Evolutionary conservation across 2,329 filamentous ascomycete species (phyloP).

Genomic region (Nannizziopsis barbatae): DNA sequence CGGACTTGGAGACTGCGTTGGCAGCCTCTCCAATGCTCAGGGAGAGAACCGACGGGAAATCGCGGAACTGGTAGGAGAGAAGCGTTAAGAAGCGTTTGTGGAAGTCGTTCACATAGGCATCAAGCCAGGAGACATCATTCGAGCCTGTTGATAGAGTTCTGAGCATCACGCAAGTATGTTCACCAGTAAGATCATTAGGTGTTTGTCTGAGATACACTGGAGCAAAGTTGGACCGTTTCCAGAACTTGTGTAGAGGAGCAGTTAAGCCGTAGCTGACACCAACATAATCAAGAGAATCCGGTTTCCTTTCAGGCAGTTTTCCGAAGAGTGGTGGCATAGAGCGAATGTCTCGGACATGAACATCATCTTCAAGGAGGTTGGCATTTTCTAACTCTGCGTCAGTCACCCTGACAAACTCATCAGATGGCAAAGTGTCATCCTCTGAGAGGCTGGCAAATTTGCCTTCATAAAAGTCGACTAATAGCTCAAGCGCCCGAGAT

Average conservation of each 20-base stretch:
- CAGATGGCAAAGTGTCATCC: constrained; percentile 41
- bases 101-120: constrained; percentile 85
- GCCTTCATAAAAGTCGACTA: constrained; percentile 88
- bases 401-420: constrained; percentile 64
- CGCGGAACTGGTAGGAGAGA: constrained; percentile 82
- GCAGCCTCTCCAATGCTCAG: constrained; percentile 83
- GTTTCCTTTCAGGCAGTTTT: constrained; percentile 70
- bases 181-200: constrained; percentile 87
- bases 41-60: constrained; percentile 65
- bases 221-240: constrained; percentile 76
- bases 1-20: constrained; percentile 57
- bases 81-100: constrained; percentile 84
- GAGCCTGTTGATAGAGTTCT: constrained; percentile 53
- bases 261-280: constrained; percentile 95
- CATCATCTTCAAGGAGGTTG: constrained; percentile 71
- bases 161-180: constrained; percentile 97
- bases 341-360: constrained; percentile 78
- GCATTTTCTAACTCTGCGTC: constrained; percentile 69
- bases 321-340: constrained; percentile 90
- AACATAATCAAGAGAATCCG: constrained; percentile 75
- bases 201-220: constrained; percentile 94
- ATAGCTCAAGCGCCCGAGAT: constrained; percentile 71
- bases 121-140: constrained; percentile 72
- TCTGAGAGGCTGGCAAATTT: constrained; percentile 81
- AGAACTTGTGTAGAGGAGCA: constrained; percentile 80